phyloP scores from a whole-genome alignment of 371 early-diverging fungal species.

The Syncephalastrum racemosum region DNA sequence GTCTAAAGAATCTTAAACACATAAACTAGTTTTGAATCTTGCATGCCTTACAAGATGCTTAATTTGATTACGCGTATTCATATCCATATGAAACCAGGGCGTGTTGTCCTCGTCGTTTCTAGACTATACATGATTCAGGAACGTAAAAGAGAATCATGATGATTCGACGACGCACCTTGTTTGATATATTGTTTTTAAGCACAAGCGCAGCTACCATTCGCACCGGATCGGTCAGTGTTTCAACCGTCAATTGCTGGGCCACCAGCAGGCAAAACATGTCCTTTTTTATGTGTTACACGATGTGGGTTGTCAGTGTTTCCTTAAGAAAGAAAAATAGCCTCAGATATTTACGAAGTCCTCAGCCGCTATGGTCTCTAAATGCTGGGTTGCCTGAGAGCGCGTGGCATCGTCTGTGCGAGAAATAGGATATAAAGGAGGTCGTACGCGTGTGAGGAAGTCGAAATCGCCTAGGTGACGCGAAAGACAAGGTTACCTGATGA shows the following conservation, averaged over 20 bases:
- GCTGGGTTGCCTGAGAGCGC: constrained; percentile 61
- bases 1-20: constrained; percentile 37
- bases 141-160: constrained; percentile 1
- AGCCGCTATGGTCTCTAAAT: constrained; percentile 69
- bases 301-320: constrained; percentile 61
- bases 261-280: constrained; percentile 37
- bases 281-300: constrained; percentile 34
- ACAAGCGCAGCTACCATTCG: constrained; percentile 84
- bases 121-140: constrained; percentile 52
- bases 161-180: constrained; percentile 62
- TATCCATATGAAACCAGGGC: constrained; percentile 75
- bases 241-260: constrained; percentile 80
- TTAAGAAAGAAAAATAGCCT: background rate
- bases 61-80: constrained; percentile 43
- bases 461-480: background rate
- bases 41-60: constrained; percentile 51
- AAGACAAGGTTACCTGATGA: constrained; percentile 58
- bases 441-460: background rate
- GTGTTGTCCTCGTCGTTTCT: constrained; percentile 65
- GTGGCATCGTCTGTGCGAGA: background rate
- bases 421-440: background rate
- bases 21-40: background rate
- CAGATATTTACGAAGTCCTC: constrained; percentile 79
- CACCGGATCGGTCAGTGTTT: constrained; percentile 58
- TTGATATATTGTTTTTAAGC: constrained; percentile 86